Conservation (phyloP, 805 yeast species). For the Candida rishiriensis region DNA sequence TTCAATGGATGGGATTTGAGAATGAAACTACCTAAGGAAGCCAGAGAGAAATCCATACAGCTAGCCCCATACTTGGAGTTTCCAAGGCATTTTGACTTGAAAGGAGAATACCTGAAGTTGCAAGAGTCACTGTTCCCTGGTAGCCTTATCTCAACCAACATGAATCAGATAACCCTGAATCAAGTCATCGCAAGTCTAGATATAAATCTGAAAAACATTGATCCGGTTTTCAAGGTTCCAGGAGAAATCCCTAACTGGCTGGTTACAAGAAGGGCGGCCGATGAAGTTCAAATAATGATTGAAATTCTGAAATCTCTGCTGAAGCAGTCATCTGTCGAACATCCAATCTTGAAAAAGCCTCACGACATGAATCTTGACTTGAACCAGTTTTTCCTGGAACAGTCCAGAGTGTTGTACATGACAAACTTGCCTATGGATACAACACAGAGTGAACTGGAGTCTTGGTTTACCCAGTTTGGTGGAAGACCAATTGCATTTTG, state of each 20-base stretch:
- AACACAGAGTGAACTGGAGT: constrained; percentile 84
- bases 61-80: constrained; percentile 74
- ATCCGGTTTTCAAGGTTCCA: constrained; percentile 10
- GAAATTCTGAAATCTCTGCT: constrained; percentile 43
- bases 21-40: constrained; percentile 76
- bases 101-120: constrained; percentile 70
- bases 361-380: constrained; percentile 75
- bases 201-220: constrained; percentile 16
- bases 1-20: constrained; percentile 65
- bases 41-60: constrained; percentile 66
- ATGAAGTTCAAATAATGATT: constrained; percentile 42
- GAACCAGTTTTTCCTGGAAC: constrained; percentile 59
- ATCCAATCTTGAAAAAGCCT: constrained; percentile 62
- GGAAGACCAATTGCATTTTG: constrained; percentile 86
- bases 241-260: constrained; percentile 18
- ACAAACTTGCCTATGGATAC: constrained; percentile 81
- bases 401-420: constrained; percentile 73
- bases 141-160: constrained; percentile 31
- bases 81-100: constrained; percentile 72
- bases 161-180: constrained; percentile 17
- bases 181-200: constrained; percentile 19
- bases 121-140: constrained; percentile 57
- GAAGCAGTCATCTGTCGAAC: constrained; percentile 44
- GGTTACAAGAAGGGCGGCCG: constrained; percentile 38
- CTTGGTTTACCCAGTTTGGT: constrained; percentile 87